phyloP scores from a whole-genome alignment of 192 early-diverging fungal genomes.

The Funneliformis mosseae region DNA sequence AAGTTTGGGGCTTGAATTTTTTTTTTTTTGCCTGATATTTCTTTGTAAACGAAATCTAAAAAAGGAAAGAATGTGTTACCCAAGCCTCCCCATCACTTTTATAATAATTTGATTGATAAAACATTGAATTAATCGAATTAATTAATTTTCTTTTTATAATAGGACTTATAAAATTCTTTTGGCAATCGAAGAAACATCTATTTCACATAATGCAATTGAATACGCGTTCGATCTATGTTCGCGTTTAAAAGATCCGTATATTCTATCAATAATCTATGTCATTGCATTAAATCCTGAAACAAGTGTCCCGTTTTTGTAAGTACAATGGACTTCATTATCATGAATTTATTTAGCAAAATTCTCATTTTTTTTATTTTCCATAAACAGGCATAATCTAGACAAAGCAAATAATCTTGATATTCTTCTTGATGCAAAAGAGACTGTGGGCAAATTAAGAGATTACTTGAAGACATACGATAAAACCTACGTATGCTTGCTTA shows the following conservation, averaged over 20 bases:
- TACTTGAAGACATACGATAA: conserved; percentile 2
- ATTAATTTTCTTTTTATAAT: background rate
- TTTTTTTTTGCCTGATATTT: background rate
- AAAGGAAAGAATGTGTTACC: background rate
- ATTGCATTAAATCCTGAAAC: conserved; percentile 30
- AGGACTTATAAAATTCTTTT: conserved; percentile 23
- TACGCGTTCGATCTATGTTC: conserved; percentile 34
- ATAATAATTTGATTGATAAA: background rate
- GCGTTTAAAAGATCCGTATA: conserved; percentile 7
- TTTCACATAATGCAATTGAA: conserved; percentile 26
- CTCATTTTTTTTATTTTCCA: background rate
- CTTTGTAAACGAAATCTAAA: background rate
- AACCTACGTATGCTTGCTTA: background rate
- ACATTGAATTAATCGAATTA: background rate
- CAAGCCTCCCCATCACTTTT: background rate
- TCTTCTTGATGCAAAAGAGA: conserved; percentile 26
- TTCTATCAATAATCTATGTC: conserved; percentile 16
- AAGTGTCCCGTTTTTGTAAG: conserved; percentile 32
- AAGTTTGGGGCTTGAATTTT: background rate
- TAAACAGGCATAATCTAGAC: conserved; percentile 27
- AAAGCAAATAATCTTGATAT: conserved; percentile 36
- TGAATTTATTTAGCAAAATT: background rate
- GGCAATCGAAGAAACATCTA: conserved; percentile 9
- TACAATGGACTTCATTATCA: background rate
- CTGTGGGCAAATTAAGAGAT: background rate